phyloP scores from a whole-genome alignment of 108 stramenopile genomes.

The Parmales sp. region DNA sequence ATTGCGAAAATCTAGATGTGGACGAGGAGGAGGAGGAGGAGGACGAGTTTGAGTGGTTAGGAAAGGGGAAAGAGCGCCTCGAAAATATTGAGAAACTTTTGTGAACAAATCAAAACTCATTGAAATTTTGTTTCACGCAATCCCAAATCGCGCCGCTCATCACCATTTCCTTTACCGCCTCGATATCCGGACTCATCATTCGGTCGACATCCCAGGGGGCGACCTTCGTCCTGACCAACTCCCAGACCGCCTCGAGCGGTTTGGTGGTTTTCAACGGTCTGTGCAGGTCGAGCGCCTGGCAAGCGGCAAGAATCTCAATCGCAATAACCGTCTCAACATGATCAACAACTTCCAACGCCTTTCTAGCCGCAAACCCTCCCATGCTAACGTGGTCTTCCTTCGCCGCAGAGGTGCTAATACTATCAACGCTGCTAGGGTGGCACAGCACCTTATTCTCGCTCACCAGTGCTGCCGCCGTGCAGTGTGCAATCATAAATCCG shows the following conservation, averaged over 20 bases:
- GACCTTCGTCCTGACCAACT: constrained; percentile 8
- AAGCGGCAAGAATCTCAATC: constrained; percentile 19
- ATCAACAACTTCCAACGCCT: constrained; percentile 17
- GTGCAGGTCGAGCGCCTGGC: constrained; percentile 23
- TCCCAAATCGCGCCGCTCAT: constrained; percentile 12
- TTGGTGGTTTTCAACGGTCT: constrained; percentile 19
- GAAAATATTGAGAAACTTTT: too few relatives aligned
- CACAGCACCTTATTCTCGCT: constrained; percentile 21
- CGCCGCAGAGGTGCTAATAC: constrained; percentile 18
- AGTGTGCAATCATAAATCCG: constrained; percentile 29
- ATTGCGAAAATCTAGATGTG: too few relatives aligned
- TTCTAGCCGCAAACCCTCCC: constrained; percentile 19
- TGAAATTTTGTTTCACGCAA: neutral
- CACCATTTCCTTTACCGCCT: constrained; percentile 12
- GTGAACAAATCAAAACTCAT: too few relatives aligned
- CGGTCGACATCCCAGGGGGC: constrained; percentile 15
- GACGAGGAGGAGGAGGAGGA: too few relatives aligned
- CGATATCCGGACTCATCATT: constrained; percentile 16
- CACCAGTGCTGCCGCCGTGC: constrained; percentile 23
- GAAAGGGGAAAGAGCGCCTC: too few relatives aligned
- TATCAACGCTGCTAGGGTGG: constrained; percentile 18
- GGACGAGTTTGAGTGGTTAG: too few relatives aligned
- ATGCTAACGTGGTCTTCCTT: constrained; percentile 32
- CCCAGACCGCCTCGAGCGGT: constrained; percentile 11
- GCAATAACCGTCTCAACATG: constrained; percentile 22